These are phyloP conservation scores for Rhizopogon rudus DNA, from an alignment of 768 basidiomycete genomes.

Conservation along the genomic window DNA sequence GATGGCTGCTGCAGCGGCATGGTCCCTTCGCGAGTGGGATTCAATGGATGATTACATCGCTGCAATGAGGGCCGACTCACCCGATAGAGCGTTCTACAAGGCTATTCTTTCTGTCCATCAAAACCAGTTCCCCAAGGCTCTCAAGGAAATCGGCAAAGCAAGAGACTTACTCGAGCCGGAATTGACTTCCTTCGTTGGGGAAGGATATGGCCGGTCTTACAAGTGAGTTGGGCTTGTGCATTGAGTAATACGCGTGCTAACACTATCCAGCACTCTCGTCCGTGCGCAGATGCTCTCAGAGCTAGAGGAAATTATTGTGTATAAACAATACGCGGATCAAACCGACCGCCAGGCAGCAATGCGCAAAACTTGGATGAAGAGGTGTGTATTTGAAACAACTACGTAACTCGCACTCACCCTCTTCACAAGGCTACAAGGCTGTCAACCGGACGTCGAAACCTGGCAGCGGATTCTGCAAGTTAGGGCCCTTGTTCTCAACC, in stretches of 20 bases:
- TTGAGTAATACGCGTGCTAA: conserved; percentile 10
- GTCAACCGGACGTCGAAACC: conserved; percentile 97
- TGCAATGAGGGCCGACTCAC: conserved; percentile 88
- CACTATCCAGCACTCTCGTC: conserved; percentile 72
- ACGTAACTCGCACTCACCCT: background rate
- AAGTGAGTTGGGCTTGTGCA: conserved; percentile 53
- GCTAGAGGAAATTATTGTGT: conserved; percentile 94
- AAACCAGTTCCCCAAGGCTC: conserved; percentile 90
- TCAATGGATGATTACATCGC: conserved; percentile 96
- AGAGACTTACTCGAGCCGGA: conserved; percentile 91
- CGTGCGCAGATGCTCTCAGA: conserved; percentile 98
- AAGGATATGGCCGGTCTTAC: conserved; percentile 96
- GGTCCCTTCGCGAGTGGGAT: conserved; percentile 97
- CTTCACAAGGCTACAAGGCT: conserved; percentile 73
- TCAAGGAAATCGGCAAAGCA: conserved; percentile 86
- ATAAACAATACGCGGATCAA: conserved; percentile 92
- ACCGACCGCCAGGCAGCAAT: conserved; percentile 88
- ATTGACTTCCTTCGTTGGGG: conserved; percentile 85
- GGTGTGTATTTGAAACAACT: conserved; percentile 40
- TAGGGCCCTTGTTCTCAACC: conserved; percentile 86
- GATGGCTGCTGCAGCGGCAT: conserved; percentile 94
- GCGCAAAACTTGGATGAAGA: conserved; percentile 95
- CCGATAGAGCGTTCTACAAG: conserved; percentile 93
- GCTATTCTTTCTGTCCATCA: conserved; percentile 96
- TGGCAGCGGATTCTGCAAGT: conserved; percentile 99